Conservation (phyloP, 2,329 filamentous ascomycete genomes). For the Colletotrichum navitas region DNA sequence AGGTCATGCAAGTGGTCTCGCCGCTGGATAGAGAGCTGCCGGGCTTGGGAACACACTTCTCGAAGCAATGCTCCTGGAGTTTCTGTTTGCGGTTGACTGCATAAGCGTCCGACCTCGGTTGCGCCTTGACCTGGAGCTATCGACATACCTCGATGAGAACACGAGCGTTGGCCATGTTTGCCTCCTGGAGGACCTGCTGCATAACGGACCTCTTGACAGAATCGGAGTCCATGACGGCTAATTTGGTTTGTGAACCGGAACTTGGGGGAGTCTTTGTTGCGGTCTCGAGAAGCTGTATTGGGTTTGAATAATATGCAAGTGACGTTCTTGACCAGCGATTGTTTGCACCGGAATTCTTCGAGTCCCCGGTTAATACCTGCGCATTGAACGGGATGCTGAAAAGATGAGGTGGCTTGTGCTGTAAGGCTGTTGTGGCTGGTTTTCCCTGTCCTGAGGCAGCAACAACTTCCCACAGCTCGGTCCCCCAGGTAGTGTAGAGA, state of each 20-base stretch:
- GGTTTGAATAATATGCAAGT: neutral
- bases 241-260: conserved; percentile 40
- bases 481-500: neutral
- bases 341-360: conserved; percentile 13
- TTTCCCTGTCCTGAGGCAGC: conserved; percentile 21
- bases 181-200: conserved; percentile 73
- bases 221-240: conserved; percentile 67
- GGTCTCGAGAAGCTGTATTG: neutral
- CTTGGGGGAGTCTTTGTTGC: conserved; percentile 24
- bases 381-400: conserved; percentile 21
- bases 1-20: conserved; percentile 78
- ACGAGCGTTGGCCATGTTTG: conserved; percentile 76
- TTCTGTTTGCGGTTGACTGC: conserved; percentile 62
- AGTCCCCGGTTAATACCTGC: conserved; percentile 23
- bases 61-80: conserved; percentile 86
- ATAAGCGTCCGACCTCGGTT: neutral
- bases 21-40: conserved; percentile 73
- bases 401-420: conserved; percentile 33
- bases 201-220: conserved; percentile 72
- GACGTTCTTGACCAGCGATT: conserved; percentile 14
- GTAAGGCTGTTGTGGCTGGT: conserved; percentile 36
- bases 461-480: neutral
- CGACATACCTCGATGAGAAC: conserved; percentile 75
- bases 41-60: conserved; percentile 80
- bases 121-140: conserved; percentile 3